Base-by-base conservation (phyloP, 208 protist species). In the Acanthamoeba divionensis region DNA sequence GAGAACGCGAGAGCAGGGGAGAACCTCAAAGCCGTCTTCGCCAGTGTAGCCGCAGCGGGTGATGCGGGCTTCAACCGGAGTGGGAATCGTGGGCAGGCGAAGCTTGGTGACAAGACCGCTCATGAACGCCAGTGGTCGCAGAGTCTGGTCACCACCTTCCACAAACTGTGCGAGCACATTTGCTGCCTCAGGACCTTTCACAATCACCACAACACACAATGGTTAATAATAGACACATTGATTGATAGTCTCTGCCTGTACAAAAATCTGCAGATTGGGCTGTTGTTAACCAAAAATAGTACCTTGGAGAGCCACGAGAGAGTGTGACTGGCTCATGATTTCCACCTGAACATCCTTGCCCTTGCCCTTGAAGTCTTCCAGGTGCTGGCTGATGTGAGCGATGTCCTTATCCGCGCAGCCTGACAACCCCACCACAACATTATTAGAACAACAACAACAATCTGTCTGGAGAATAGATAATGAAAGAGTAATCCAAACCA, bases 21-120 rank as follows among this genome's bases (percentile, higher is more conserved):
- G 90, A 41, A 99, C 98, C 93, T 99, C 98, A 91, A 99, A 99
- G 44, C 98, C 98, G 93, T 99, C 98, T 93, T 99, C 98, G 67
- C 98, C 98, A 10, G 98, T 99, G 95, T 99, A 99, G 44, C 98
- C 97, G 94, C 96, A 98, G 71, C 98, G 95, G 1, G 96, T 91
- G 36, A 91, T 47, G 85, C 63, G 85, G 31, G 18, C 15, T 18
- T 73, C 65, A 21, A 60, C 52, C 21, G 21, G 21, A 60, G 21
- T 60, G 15, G n/a, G n/a, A 4, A 90, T 66, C 94, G 29, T 94
- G 91, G 29, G 97, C 77, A 29, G 63, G 31, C 24, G 48, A 12
- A 93, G 71, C 63, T 18, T 8, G 24, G 57, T 79, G 38, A 71
- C 31, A 26, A 79, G 86, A 18, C 94, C 92, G 15, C 71, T 55